Base-by-base conservation (phyloP, 805 yeast species). In the Lipomyces sp. region DNA sequence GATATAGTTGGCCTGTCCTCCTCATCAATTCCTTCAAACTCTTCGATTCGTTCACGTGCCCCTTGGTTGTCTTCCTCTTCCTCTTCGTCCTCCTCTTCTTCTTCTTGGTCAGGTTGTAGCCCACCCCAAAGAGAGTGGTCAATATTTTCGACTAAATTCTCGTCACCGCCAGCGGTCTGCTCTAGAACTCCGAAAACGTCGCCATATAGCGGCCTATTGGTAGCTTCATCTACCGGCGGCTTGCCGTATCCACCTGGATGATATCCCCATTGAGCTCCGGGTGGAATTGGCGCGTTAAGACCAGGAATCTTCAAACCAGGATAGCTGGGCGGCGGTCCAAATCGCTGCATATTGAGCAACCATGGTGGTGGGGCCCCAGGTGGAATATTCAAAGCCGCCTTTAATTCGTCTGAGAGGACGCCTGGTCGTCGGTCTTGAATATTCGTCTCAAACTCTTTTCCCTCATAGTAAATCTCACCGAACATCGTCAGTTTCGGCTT, bases 301-400 rank as follows among this genome's bases (percentile, higher is more conserved):
- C 83, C 87, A 2, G 86, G 91, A 6, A 90, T 83, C 42, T 81
- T 78, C 75, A 91, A 78, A 50, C 84, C 82, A 2, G 87, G 87
- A 77, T 91, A 93, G 24, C 92, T 83, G 0, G 97, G 97, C 0
- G 98, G 97, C 34, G 89, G 86, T 0, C 98, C 98, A 13, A 84
- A 73, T 63, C 84, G 81, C 62, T 82, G 83, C 90, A 93, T 88
- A 48, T 84, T 83, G 2, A 81, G 76, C 30, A 88, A 81, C 98
- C 98, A 94, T 0, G 97, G 97, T 1, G 92, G 92, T 4, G 87
- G 82, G 1, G 80, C 79, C 51, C 80, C 83, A 5, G 83, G 84
- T 0, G 85, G 82, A 72, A 92, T 80, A 0, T 90, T 92, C 71
- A 94, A 77, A 0, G 97, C 97, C 1, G 79, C 77, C 55, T 87